These are phyloP conservation scores for Aquanectria penicillioides DNA, from an alignment of 2,329 filamentous ascomycete species.

Conservation along the genomic window DNA sequence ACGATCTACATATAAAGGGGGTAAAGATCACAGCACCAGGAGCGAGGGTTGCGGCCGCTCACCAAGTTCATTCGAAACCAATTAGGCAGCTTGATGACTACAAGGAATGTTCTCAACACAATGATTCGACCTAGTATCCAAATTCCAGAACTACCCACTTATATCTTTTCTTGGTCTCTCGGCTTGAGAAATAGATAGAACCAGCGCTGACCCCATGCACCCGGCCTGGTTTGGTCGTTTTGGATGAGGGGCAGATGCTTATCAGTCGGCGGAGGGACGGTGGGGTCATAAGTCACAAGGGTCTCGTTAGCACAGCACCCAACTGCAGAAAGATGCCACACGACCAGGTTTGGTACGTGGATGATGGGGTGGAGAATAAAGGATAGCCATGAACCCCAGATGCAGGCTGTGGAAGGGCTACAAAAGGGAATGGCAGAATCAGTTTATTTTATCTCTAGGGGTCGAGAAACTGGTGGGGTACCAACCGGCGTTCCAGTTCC, in stretches of 20 bases:
- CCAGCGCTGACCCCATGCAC: neutral
- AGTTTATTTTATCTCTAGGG: no score
- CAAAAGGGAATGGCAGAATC: no score
- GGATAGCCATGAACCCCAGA: no score
- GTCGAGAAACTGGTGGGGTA: no score
- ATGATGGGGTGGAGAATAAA: neutral
- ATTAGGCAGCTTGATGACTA: no score
- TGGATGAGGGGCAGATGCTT: constrained; percentile 14
- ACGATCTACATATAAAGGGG: neutral
- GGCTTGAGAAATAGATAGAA: neutral
- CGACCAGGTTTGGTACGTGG: neutral
- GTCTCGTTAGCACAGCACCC: constrained; percentile 13
- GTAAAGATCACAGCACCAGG: neutral
- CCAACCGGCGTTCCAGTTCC: no score
- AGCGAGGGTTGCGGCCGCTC: no score
- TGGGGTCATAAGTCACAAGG: constrained; percentile 25
- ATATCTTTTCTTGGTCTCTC: neutral
- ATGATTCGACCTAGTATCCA: no score
- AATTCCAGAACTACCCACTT: no score
- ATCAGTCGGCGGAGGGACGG: constrained; percentile 12
- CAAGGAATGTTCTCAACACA: no score
- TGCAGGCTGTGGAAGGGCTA: no score
- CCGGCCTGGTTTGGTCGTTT: neutral
- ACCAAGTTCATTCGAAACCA: no score
- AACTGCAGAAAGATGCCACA: constrained; percentile 3